These are phyloP conservation scores for Melampsora americana DNA, from an alignment of 1,284 basidiomycete species.

Conservation along the genomic window DNA sequence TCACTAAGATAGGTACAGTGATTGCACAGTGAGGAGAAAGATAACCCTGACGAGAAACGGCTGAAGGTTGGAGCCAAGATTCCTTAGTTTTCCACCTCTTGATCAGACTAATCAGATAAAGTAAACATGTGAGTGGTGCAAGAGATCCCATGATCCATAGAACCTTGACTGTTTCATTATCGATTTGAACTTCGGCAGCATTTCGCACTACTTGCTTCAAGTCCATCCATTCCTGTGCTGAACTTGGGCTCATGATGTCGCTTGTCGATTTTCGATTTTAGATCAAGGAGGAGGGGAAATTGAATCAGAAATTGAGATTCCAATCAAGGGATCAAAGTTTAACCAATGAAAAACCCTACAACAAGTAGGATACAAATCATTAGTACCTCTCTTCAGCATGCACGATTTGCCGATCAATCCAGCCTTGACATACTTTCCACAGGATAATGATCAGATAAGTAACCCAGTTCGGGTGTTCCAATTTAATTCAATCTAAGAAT, in stretches of 20 bases:
- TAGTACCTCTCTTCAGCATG: no score
- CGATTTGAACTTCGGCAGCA: neutral
- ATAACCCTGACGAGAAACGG: neutral
- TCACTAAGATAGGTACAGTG: neutral
- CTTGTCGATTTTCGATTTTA: no score
- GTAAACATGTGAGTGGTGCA: neutral
- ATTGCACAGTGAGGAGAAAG: constrained; percentile 7
- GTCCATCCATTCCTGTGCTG: constrained; percentile 1
- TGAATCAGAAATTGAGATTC: no score
- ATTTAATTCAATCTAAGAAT: no score
- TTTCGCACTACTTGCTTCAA: neutral
- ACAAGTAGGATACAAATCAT: no score
- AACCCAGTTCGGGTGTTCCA: no score
- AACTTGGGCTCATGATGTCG: neutral
- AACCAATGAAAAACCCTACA: no score
- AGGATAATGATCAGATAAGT: no score
- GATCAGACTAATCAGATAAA: neutral
- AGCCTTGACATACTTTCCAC: no score
- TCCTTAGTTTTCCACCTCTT: neutral
- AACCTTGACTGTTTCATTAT: neutral
- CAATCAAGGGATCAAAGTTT: no score
- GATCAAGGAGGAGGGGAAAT: no score
- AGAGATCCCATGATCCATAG: neutral
- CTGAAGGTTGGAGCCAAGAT: neutral
- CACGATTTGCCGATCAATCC: no score